Conservation (phyloP, 2,329 filamentous ascomycete genomes). For the Stemphylium beticola region DNA sequence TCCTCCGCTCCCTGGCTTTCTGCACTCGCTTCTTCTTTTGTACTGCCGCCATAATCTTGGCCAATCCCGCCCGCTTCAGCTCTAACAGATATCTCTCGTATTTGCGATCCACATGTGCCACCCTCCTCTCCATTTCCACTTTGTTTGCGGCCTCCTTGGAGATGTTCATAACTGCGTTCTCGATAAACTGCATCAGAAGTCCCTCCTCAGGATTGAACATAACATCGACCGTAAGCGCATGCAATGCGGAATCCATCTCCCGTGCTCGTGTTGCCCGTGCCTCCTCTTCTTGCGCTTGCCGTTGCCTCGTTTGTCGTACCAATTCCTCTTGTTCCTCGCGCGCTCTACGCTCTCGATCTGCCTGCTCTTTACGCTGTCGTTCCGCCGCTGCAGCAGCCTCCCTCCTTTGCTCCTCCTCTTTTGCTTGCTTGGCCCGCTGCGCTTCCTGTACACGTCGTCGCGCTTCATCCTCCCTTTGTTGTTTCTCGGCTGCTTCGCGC, state of each 20-base stretch:
- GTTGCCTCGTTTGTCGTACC: slow-evolving; percentile 27
- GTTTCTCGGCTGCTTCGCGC: slow-evolving; percentile 17
- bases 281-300: slow-evolving; percentile 28
- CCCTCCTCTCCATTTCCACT: slow-evolving; percentile 40
- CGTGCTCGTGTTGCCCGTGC: slow-evolving; percentile 19
- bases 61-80: slow-evolving; percentile 28
- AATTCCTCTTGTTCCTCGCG: slow-evolving; percentile 29
- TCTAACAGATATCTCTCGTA: slow-evolving; percentile 21
- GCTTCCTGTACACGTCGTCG: slow-evolving; percentile 20
- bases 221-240: slow-evolving; percentile 46
- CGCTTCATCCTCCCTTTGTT: slow-evolving; percentile 17
- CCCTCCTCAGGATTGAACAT: slow-evolving; percentile 49
- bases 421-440: slow-evolving; percentile 12
- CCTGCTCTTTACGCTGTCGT: slow-evolving; percentile 22
- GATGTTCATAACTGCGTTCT: slow-evolving; percentile 46
- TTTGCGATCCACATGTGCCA: slow-evolving; percentile 26
- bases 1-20: slow-evolving; percentile 32
- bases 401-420: slow-evolving; percentile 19
- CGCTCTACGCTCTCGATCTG: slow-evolving; percentile 19
- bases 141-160: slow-evolving; percentile 44
- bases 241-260: slow-evolving; percentile 31
- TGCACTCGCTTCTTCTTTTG: slow-evolving; percentile 33
- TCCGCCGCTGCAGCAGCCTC: slow-evolving; percentile 17
- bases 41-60: slow-evolving; percentile 26
- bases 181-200: slow-evolving; percentile 54